Base-by-base conservation (phyloP, 306 rosid genomes). In the Prunus persica region DNA sequence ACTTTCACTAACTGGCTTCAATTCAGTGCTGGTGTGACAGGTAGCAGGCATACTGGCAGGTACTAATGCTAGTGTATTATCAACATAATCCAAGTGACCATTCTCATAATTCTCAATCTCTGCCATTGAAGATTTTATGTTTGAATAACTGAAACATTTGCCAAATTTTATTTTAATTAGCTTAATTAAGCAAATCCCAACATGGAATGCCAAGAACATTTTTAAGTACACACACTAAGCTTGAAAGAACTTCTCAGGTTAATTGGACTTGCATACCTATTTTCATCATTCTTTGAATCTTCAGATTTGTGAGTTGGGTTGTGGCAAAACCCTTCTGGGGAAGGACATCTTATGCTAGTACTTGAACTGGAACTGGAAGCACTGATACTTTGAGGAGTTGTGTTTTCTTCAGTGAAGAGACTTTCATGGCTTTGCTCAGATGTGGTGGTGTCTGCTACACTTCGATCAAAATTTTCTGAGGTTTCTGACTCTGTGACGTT, bases 11-110 rank as follows among this genome's bases (percentile, higher is more conserved):
- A 87, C 79, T 69, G 84, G 83, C 81, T 88, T 88, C 72, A 67
- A 70, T 54, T 84, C 82, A 65, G 63, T 79, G 49, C 68, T 45
- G 45, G 45, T 76, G 65, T 81, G 77, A 77, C 86, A 69, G 69
- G 74, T 81, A 57, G 54, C 51, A 68, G 82, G 84, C 75, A 77
- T 61, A 55, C 27, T 74, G 79, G 81, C 81, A 13, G 90, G 87
- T 49, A 87, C 91, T 65, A 87, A 20, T 54, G 91, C 95, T 66
- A 81, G 65, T 46, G 87, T 80, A 56, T 85, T 70, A 58, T 87
- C 96, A 46, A 72, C 75, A 71, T 50, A 65, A 84, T 84, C 80
- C 46, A 70, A 75, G 28, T 69, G 4, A 60, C 56, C 76, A 49
- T 70, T 83, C 77, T 72, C 87, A 76, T 78, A 15, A 65, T 79